Percentiles rank a stretch among this genome's conserved stretches.
phyloP scores from a whole-genome alignment of 139 green algal species.

The Tetradesmus lagerheimii region DNA sequence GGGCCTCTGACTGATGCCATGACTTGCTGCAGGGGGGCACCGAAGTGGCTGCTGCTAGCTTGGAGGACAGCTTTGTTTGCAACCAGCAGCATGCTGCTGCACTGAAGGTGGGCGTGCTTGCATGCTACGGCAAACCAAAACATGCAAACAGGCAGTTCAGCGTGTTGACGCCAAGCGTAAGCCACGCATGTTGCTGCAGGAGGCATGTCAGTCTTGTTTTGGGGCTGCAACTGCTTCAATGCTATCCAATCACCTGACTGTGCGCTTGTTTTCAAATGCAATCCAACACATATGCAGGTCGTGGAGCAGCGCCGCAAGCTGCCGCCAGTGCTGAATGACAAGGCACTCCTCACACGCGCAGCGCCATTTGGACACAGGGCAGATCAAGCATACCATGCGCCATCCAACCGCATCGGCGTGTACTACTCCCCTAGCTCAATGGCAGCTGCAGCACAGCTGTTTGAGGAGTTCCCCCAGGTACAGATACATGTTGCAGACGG shows the following conservation, averaged over 20 bases:
- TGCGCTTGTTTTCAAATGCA: not conserved
- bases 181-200: too few species aligned
- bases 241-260: too few species aligned
- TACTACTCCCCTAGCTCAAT: slow-evolving; percentile 67
- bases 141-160: too few species aligned
- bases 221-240: too few species aligned
- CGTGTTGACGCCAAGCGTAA: too few species aligned
- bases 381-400: slow-evolving; percentile 81
- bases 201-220: too few species aligned
- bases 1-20: not conserved
- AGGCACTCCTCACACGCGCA: slow-evolving; percentile 77
- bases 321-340: slow-evolving; percentile 78
- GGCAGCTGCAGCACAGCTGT: slow-evolving; percentile 62
- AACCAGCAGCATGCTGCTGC: slow-evolving; percentile 66
- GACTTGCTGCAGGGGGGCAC: not conserved
- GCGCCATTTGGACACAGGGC: slow-evolving; percentile 74
- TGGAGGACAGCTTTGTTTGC: slow-evolving; percentile 60
- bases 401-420: slow-evolving; percentile 74
- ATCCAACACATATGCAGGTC: slow-evolving; percentile 46
- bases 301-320: slow-evolving; percentile 68
- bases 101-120: slow-evolving; percentile 50
- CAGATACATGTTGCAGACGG: not conserved
- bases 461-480: slow-evolving; percentile 72
- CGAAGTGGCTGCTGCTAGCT: slow-evolving; percentile 10
- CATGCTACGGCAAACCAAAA: not conserved